Evolutionary conservation across 2,329 filamentous ascomycete species (phyloP).

Genomic region (Ophiostoma tasmaniense): DNA sequence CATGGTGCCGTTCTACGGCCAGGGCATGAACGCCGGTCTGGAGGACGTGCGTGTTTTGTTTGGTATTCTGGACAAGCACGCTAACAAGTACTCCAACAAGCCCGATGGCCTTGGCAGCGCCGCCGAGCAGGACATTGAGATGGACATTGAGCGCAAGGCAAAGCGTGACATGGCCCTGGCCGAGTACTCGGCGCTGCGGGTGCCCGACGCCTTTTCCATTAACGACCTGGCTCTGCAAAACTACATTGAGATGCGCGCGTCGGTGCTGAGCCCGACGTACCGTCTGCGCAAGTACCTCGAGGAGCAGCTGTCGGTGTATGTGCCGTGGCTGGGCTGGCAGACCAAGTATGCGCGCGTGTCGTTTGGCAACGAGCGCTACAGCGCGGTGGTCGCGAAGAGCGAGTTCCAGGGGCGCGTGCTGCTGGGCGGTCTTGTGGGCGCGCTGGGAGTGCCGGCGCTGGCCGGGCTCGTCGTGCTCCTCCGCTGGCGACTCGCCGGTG

Average conservation of each 20-base stretch:
- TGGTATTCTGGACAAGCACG: slow-evolving; percentile 64
- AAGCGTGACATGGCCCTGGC: slow-evolving; percentile 59
- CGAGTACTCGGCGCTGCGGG: slow-evolving; percentile 66
- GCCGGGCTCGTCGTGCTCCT: slow-evolving; percentile 18
- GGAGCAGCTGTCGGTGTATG: slow-evolving; percentile 66
- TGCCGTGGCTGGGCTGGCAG: slow-evolving; percentile 75
- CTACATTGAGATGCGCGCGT: slow-evolving; percentile 86
- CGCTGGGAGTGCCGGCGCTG: slow-evolving; percentile 23
- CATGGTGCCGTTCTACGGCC: slow-evolving; percentile 97
- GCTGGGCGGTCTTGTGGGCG: slow-evolving; percentile 34
- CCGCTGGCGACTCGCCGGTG: slow-evolving; percentile 10
- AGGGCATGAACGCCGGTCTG: slow-evolving; percentile 94
- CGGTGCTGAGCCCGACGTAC: slow-evolving; percentile 71
- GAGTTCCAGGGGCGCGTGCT: slow-evolving; percentile 59
- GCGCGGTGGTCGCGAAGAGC: slow-evolving; percentile 64
- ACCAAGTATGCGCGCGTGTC: slow-evolving; percentile 90
- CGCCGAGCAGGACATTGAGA: slow-evolving; percentile 20
- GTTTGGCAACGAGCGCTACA: slow-evolving; percentile 88
- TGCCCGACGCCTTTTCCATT: slow-evolving; percentile 76
- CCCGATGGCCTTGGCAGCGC: slow-evolving; percentile 3
- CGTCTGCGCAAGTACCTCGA: slow-evolving; percentile 77
- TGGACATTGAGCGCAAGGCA: slow-evolving; percentile 37
- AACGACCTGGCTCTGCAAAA: slow-evolving; percentile 87
- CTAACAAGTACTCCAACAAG: slow-evolving; percentile 25
- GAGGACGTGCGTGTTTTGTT: slow-evolving; percentile 91